Conservation (phyloP, 495 filamentous ascomycete species). For the Xylaria castorea region DNA sequence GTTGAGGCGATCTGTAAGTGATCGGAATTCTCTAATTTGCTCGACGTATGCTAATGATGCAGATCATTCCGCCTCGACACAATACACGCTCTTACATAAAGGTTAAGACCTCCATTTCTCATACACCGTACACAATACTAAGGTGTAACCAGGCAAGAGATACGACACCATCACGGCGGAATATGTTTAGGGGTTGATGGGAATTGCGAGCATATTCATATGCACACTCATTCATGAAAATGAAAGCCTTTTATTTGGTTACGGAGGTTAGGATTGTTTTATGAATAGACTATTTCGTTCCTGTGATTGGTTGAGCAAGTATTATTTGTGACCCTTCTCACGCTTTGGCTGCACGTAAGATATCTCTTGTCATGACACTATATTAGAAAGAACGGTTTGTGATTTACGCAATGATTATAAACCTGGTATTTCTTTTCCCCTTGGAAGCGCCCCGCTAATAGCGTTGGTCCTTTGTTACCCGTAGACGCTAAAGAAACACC, state of each 20-base stretch:
- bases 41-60: background rate
- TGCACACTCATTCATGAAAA: background rate
- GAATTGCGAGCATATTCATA: background rate
- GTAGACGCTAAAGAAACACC: background rate
- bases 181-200: background rate
- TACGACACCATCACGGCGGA: constrained; percentile 4
- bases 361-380: background rate
- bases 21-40: background rate
- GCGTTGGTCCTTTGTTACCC: background rate
- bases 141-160: background rate
- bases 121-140: background rate
- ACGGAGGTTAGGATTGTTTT: background rate
- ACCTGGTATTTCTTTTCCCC: background rate
- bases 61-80: constrained; percentile 9
- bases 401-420: background rate
- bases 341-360: background rate
- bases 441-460: background rate
- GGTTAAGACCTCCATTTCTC: background rate
- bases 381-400: background rate
- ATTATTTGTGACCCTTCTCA: background rate
- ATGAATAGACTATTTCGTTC: background rate
- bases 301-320: background rate
- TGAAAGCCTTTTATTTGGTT: background rate
- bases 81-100: constrained; percentile 2
- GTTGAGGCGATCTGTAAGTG: constrained; percentile 2